Conservation (phyloP, 805 yeast genomes). For the Metschnikowia lunata region DNA sequence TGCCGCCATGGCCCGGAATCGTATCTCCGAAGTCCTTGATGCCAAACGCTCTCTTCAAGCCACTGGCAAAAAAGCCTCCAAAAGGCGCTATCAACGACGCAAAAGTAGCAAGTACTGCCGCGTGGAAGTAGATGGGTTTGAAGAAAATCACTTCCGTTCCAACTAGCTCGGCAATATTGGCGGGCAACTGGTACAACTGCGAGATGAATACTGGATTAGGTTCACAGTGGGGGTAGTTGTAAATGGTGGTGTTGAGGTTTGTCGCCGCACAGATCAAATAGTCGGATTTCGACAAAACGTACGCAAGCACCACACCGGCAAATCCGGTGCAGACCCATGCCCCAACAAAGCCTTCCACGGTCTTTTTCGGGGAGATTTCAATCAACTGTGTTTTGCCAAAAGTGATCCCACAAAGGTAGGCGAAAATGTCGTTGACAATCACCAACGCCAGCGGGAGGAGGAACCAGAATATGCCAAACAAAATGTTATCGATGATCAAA, state of each 20-base stretch:
- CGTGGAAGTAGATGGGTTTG: constrained; percentile 89
- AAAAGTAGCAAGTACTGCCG: constrained; percentile 81
- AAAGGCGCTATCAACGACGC: constrained; percentile 97
- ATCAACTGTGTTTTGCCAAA: constrained; percentile 91
- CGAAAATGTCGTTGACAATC: constrained; percentile 91
- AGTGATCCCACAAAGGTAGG: constrained; percentile 94
- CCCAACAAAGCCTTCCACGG: constrained; percentile 95
- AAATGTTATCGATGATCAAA: constrained; percentile 81
- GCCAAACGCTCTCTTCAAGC: constrained; percentile 93
- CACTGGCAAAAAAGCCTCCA: constrained; percentile 97
- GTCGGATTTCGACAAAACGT: constrained; percentile 56
- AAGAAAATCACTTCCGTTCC: constrained; percentile 51
- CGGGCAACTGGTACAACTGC: constrained; percentile 73
- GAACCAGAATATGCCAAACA: constrained; percentile 93
- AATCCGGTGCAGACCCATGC: constrained; percentile 93
- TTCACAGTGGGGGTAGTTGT: constrained; percentile 65
- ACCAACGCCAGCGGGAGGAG: constrained; percentile 88
- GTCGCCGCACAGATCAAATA: constrained; percentile 87
- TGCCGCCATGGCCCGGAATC: constrained; percentile 98
- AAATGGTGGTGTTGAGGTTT: constrained; percentile 57
- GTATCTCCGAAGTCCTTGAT: constrained; percentile 98
- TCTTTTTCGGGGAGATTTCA: constrained; percentile 92
- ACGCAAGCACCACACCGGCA: constrained; percentile 64
- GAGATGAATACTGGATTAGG: constrained; percentile 87
- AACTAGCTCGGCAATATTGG: constrained; percentile 48